Percentiles rank a stretch among this genome's conserved stretches.
Evolutionary conservation across 2,329 filamentous ascomycete genomes (phyloP).

Genomic region (Fusarium tuaranense): DNA sequence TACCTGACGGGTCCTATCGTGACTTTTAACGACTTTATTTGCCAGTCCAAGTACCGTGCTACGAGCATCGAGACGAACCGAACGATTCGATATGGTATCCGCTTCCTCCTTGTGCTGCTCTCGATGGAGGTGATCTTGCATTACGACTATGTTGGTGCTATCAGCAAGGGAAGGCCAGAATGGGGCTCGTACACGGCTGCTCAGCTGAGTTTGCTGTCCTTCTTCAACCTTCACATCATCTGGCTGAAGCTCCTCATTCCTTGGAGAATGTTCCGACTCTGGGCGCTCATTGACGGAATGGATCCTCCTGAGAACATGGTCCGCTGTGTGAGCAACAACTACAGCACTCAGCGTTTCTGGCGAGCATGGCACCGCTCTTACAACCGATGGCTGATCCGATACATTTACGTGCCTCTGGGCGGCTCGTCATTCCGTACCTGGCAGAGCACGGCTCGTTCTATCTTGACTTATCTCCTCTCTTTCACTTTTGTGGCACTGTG

Average conservation of each 20-base stretch:
- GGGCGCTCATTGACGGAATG: constrained; percentile 89
- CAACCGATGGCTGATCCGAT: constrained; percentile 94
- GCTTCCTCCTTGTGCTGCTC: constrained; percentile 83
- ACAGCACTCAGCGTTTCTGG: constrained; percentile 92
- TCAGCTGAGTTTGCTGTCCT: constrained; percentile 90
- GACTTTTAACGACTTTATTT: constrained; percentile 98
- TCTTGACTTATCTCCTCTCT: constrained; percentile 83
- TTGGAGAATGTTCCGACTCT: constrained; percentile 99
- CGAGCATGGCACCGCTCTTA: constrained; percentile 95
- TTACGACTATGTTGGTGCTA: constrained; percentile 93
- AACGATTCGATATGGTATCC: constrained; percentile 83
- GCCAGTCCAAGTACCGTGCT: constrained; percentile 80
- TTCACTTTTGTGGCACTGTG: constrained; percentile 98
- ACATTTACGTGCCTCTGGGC: constrained; percentile 93
- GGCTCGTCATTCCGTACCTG: constrained; percentile 68
- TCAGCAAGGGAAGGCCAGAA: constrained; percentile 81
- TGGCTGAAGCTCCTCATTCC: constrained; percentile 97
- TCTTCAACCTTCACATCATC: constrained; percentile 96
- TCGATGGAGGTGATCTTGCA: constrained; percentile 93
- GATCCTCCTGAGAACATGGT: constrained; percentile 99
- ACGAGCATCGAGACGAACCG: constrained; percentile 77
- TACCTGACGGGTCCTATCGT: constrained; percentile 94
- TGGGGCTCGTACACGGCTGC: constrained; percentile 89
- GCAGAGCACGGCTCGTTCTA: constrained; percentile 64
- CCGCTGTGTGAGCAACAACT: constrained; percentile 95